These are phyloP conservation scores for Calonectria hongkongensis DNA, from an alignment of 2,329 filamentous ascomycete species.

Conservation along the genomic window DNA sequence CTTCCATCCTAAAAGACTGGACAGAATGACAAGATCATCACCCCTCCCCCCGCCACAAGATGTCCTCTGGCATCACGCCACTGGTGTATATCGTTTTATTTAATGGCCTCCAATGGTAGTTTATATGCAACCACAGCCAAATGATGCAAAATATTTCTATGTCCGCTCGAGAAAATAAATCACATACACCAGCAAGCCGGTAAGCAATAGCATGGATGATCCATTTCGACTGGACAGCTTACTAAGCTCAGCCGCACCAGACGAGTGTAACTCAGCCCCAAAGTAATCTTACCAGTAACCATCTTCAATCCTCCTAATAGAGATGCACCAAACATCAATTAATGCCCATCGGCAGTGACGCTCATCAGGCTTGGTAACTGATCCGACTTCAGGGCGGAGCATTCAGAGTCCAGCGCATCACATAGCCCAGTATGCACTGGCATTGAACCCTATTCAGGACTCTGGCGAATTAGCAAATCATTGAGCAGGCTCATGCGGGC, in stretches of 20 bases:
- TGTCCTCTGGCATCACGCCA: too few species aligned
- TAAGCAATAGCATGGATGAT: not conserved
- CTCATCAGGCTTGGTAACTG: not conserved
- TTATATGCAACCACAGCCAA: not conserved
- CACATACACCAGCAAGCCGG: not conserved
- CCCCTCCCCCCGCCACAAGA: too few species aligned
- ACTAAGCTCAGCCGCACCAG: constrained; percentile 27
- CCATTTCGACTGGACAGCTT: not conserved
- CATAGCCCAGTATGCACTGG: constrained; percentile 1
- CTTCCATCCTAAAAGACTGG: too few species aligned
- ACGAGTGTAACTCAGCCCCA: not conserved
- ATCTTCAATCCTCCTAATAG: not conserved
- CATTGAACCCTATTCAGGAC: not conserved
- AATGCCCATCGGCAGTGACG: too few species aligned
- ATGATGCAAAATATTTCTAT: not conserved
- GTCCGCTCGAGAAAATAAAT: not conserved
- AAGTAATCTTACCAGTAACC: not conserved
- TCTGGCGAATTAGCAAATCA: not conserved
- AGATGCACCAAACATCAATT: too few species aligned
- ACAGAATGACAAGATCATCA: too few species aligned
- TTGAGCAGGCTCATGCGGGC: not conserved
- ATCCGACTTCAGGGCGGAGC: too few species aligned
- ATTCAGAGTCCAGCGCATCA: not conserved
- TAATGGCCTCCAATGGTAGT: not conserved
- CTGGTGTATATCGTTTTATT: too few species aligned